Evolutionary conservation across 345 rosid species (phyloP).

Genomic region (Microcos paniculata): DNA sequence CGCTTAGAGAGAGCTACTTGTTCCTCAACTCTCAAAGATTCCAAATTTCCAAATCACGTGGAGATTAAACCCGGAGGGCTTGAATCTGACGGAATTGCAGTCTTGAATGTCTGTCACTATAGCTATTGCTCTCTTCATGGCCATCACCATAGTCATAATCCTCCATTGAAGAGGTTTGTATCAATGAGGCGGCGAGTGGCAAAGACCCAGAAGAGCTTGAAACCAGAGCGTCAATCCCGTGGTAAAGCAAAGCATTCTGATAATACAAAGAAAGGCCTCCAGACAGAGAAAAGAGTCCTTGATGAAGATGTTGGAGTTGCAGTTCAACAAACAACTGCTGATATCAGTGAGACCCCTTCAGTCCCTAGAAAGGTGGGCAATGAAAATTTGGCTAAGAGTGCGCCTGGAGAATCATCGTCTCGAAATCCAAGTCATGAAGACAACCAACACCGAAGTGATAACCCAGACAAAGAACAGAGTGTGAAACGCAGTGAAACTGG

Average conservation of each 20-base stretch:
- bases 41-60: slow-evolving; percentile 44
- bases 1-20: slow-evolving; percentile 61
- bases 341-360: slow-evolving; percentile 6
- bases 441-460: background rate
- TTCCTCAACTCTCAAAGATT: slow-evolving; percentile 74
- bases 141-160: slow-evolving; percentile 47
- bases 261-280: slow-evolving; percentile 34
- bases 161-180: slow-evolving; percentile 59
- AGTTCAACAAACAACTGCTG: slow-evolving; percentile 14
- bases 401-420: slow-evolving; percentile 9
- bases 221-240: slow-evolving; percentile 33
- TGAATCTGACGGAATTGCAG: slow-evolving; percentile 32
- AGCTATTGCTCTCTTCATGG: slow-evolving; percentile 93
- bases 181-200: slow-evolving; percentile 56
- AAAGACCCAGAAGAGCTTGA: slow-evolving; percentile 50
- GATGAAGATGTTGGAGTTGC: slow-evolving; percentile 14
- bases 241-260: slow-evolving; percentile 30
- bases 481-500: background rate
- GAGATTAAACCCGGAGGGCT: slow-evolving; percentile 33
- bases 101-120: slow-evolving; percentile 53
- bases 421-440: background rate
- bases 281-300: background rate
- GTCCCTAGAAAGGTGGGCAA: background rate
- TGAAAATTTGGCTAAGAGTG: background rate
- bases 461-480: background rate